Conservation (phyloP, 495 filamentous ascomycete species). For the Aspergillus sclerotioniger region DNA sequence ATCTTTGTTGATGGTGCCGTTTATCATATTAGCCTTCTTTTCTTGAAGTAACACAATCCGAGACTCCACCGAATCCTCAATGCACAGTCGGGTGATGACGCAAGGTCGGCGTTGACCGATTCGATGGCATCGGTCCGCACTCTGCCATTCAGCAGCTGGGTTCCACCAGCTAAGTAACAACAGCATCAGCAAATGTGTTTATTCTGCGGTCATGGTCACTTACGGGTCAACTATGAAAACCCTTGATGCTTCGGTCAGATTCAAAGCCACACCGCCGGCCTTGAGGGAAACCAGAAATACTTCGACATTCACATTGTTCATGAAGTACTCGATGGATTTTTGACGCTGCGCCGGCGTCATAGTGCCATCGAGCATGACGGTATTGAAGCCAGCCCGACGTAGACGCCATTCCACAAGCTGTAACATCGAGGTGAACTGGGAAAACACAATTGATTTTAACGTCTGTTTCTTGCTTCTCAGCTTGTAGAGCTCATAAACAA, state of each 20-base stretch:
- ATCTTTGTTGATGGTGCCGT: slow-evolving; percentile 91
- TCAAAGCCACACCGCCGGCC: slow-evolving; percentile 92
- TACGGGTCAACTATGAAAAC: slow-evolving; percentile 96
- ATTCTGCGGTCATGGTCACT: slow-evolving; percentile 32
- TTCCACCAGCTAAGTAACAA: slow-evolving; percentile 80
- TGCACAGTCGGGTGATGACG: slow-evolving; percentile 88
- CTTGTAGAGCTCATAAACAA: slow-evolving; percentile 89
- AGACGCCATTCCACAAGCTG: slow-evolving; percentile 92
- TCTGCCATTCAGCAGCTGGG: slow-evolving; percentile 95
- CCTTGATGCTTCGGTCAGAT: slow-evolving; percentile 87
- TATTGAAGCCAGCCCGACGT: slow-evolving; percentile 90
- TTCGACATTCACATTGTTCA: slow-evolving; percentile 88
- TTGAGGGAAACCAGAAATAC: slow-evolving; percentile 94
- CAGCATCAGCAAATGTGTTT: slow-evolving; percentile 1
- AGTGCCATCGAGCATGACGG: slow-evolving; percentile 92
- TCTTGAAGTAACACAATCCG: slow-evolving; percentile 93
- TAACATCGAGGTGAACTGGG: slow-evolving; percentile 70
- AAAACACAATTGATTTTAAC: slow-evolving; percentile 80
- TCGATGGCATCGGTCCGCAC: slow-evolving; percentile 92
- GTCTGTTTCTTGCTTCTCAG: slow-evolving; percentile 86
- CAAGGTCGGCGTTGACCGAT: slow-evolving; percentile 93
- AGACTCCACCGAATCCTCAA: slow-evolving; percentile 93
- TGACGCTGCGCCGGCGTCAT: slow-evolving; percentile 94
- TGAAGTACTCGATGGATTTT: slow-evolving; percentile 89
- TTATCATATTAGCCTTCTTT: slow-evolving; percentile 96